Base-by-base conservation (phyloP, 441 rosid genomes). In the Syzygium syzygioides region DNA sequence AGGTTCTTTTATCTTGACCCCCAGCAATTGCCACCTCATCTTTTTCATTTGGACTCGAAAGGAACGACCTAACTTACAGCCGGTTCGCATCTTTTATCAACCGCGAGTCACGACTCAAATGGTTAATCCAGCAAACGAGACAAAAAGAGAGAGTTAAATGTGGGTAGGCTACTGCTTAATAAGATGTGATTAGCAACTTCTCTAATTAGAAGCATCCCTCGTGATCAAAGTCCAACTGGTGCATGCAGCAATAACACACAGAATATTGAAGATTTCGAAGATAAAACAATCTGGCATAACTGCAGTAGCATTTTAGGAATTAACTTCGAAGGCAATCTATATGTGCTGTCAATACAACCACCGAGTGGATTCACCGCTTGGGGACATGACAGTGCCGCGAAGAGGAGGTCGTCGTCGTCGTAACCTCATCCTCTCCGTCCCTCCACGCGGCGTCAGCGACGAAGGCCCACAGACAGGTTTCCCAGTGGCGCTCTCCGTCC, bases 391-490 rank as follows among this genome's bases (percentile, higher is more conserved):
- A 37, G 79, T 18, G 13, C 90, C 95, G 90, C 92, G 92, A 91
- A 92, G 25, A 76, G 92, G 66, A 89, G 91, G 25, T 68, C 48
- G 79, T 91, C 92, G 13, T 68, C 48, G 79, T 5, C 55, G 68
- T 88, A 66, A 13, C 89, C 79, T 90, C 87, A 87, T 85, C 87
- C 86, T 95, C 95, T 87, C 90, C 95, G 48, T 94, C 94, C 56
- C 88, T 93, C 96, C 95, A 95, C 90, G 94, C 60, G 86, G 90
- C 85, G 14, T 90, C 94, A n/a, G 91, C 93, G 71, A 79, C 57
- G 56, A 87, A 85, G 52, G 88, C 90, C 94, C 95, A 92, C 18
- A 76, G 89, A 87, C 94, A 55, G 60, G 92, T 87, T 85, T 89
- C 93, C 95, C 91, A 91, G 88, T 89, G 88, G 26, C 93, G 88